phyloP scores from a whole-genome alignment of 768 basidiomycete species.

The Podaxis pistillaris region DNA sequence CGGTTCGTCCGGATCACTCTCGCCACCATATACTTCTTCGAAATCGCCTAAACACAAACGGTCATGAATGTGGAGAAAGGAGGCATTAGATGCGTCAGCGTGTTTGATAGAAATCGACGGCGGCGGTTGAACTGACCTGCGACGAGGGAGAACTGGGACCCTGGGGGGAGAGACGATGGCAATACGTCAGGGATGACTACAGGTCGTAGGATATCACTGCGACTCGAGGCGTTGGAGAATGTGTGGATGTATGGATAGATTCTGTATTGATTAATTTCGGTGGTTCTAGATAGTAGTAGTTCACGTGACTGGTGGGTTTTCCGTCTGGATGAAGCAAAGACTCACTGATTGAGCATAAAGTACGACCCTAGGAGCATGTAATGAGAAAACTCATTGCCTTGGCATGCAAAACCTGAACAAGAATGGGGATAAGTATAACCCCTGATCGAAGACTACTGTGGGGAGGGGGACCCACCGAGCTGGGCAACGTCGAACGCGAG shows the following conservation, averaged over 20 bases:
- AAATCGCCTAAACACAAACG: conserved; percentile 69
- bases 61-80: conserved; percentile 3
- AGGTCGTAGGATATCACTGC: conserved; percentile 59
- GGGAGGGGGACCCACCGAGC: conserved; percentile 49
- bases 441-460: not conserved
- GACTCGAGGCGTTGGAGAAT: conserved; percentile 76
- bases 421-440: not conserved
- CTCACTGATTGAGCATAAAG: conserved; percentile 83
- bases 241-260: conserved; percentile 92
- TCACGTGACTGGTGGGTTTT: not conserved
- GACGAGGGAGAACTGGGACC: conserved; percentile 76
- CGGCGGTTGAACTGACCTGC: conserved; percentile 53
- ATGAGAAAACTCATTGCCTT: conserved; percentile 95
- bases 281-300: conserved; percentile 45
- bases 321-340: not conserved
- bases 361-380: conserved; percentile 92
- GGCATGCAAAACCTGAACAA: conserved; percentile 75
- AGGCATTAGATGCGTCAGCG: not conserved
- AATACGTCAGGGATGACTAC: conserved; percentile 82
- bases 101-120: not conserved
- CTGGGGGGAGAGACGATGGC: conserved; percentile 66
- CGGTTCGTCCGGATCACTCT: conserved; percentile 53
- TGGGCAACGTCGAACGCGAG: conserved; percentile 86
- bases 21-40: conserved; percentile 82
- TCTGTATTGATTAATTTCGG: conserved; percentile 62